Base-by-base conservation (phyloP, 768 basidiomycete species). In the Pleurotus pulmonarius region DNA sequence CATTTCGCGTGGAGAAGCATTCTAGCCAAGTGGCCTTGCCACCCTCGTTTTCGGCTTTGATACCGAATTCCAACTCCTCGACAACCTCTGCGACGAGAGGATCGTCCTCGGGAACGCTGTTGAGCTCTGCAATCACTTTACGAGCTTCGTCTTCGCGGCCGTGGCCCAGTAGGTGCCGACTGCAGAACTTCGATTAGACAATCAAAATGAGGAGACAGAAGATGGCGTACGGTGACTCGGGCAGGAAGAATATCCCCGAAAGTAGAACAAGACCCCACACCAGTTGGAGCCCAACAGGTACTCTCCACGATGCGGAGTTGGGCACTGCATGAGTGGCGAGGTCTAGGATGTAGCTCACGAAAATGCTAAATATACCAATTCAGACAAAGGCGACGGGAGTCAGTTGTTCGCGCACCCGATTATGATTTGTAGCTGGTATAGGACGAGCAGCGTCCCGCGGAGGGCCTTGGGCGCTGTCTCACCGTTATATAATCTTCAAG, bases 351-450 rank as follows among this genome's bases (percentile, higher is more conserved):
- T 89, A 90, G 56, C 84, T 85, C 65, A 89, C 58, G 73, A 90
- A 87, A 52, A 90, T 75, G n/a, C 88, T 88, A 55, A 16, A 13
- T 22, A 46, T 2, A 16, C n/a, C 47, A 15, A 38, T 47, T 13
- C 13, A 54, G 20, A 3, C 26, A 43, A 18, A 12, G 7, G 13
- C 39, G n/a, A 12, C 18, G 8, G 15, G 12, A n/a, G 4, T 8
- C 38, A 48, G 34, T 11, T 24, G 45, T 6, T 34, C 1, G 63
- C 76, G 39, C 62, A 86, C 87, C 86, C 87, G 11, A 79, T 72
- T 62, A 89, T 88, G 59, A 91, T 88, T 66, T 89, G 87, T 11
- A 90, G 73, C 64, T 91, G 89, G 63, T 91, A 91, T 15, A 92
- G 71, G 1, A 88, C 87, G 25, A 92, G 71, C 8, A 82, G 67